A percentile compares a stretch with the other conserved stretches of the same genome.
These are phyloP conservation scores for Alternaria panax DNA, from an alignment of 2,329 filamentous ascomycete species.

Conservation along the genomic window DNA sequence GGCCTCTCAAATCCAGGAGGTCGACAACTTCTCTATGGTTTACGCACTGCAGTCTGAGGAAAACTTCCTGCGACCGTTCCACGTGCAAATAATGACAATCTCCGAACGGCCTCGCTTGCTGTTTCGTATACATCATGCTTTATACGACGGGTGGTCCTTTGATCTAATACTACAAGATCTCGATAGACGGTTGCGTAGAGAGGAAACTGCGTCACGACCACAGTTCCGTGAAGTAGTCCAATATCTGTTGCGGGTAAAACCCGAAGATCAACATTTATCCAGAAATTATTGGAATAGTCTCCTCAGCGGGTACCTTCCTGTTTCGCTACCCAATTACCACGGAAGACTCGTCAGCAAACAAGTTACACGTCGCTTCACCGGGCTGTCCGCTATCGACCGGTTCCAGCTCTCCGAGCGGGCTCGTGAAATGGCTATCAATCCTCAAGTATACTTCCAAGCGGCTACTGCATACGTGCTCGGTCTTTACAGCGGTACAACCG, in stretches of 20 bases:
- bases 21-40: constrained; percentile 51
- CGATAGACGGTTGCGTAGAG: constrained; percentile 56
- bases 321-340: constrained; percentile 66
- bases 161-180: constrained; percentile 77
- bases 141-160: constrained; percentile 95
- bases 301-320: constrained; percentile 64
- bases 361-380: constrained; percentile 20
- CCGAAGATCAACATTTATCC: neutral
- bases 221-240: constrained; percentile 68
- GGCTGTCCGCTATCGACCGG: constrained; percentile 31
- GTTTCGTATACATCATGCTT: constrained; percentile 77
- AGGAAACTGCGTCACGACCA: constrained; percentile 53
- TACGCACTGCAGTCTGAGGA: constrained; percentile 48
- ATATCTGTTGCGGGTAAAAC: constrained; percentile 52
- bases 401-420: constrained; percentile 26
- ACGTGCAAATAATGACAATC: constrained; percentile 61
- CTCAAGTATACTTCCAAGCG: constrained; percentile 79
- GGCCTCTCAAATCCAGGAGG: constrained; percentile 55
- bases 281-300: constrained; percentile 73
- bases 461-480: constrained; percentile 71
- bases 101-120: constrained; percentile 28
- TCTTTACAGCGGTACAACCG: constrained; percentile 67
- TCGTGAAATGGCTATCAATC: constrained; percentile 57
- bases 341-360: constrained; percentile 35
- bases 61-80: constrained; percentile 66